Evolutionary conservation across 805 yeast species (phyloP), one percentile per base, ranked within the genome.

Genomic region (Blastobotrys peoriensis): DNA sequence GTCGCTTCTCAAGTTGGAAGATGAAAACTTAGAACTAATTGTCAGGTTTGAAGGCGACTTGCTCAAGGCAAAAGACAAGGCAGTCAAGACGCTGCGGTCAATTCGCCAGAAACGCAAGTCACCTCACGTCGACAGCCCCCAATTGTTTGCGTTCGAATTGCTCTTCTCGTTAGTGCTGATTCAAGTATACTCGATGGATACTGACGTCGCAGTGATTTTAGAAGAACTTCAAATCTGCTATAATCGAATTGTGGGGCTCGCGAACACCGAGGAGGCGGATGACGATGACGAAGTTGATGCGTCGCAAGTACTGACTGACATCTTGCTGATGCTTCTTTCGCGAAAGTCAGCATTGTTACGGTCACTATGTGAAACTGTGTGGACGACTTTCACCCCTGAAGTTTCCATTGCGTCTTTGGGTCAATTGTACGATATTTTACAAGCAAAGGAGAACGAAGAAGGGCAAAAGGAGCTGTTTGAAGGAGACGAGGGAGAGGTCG

Each of bases 401-500:
- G 62, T 81, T 23, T 69, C 68, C 2, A 54, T 51, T 8, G 60
- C 63, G 6, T 78, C 81, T 38, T 53, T 83, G 25, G 63, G 66
- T 8, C 62, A 76, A 19, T 55, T 83, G 39, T 68, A 70, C 41
- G 83, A 81, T 46, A 74, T 82, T 15, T 60, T 83, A 41, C 52
- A 66, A 15, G 72, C 94, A 0, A 79, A 76, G 57, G 97, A 89
- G 62, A 86, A 84, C 60, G 77, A 80, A 49, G 80, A 81, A 53
- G 97, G 97, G 1, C 93, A 86, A 62, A 72, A 74, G 20, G 74
- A 75, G 38, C 64, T 91, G 55, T 89, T 89, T 58, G 86, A 84
- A 46, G 78, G 75, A 10, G 86, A 70, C 8, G 71, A 71, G 39
- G 78, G 68, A 15, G 68, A 59, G 34, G 76, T 67, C 18, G 73